phyloP scores from a whole-genome alignment of 2,329 filamentous ascomycete genomes.

The Camillea tinctor region DNA sequence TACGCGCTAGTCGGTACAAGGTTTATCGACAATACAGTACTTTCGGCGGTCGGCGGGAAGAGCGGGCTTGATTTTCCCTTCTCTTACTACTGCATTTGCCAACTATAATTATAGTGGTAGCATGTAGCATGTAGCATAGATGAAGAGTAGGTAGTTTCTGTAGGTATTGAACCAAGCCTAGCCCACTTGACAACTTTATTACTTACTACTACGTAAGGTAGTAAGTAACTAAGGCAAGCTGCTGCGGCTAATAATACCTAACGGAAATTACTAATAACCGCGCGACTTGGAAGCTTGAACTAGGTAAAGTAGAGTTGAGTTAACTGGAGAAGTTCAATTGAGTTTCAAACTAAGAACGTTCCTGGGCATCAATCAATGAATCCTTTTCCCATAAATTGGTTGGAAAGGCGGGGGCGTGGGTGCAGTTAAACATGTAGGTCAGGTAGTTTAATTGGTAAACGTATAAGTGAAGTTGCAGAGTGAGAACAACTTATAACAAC shows the following conservation, averaged over 20 bases:
- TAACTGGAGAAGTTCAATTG: constrained; percentile 1
- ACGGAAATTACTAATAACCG: constrained; percentile 8
- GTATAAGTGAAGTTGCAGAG: too few relatives aligned
- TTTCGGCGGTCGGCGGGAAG: not conserved
- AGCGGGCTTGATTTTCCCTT: not conserved
- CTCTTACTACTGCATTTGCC: too few relatives aligned
- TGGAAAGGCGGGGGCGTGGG: constrained; percentile 1
- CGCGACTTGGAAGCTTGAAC: not conserved
- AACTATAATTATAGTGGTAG: too few relatives aligned
- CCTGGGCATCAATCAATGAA: not conserved
- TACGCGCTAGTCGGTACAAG: not conserved
- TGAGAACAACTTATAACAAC: too few relatives aligned
- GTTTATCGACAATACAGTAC: not conserved
- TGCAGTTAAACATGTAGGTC: too few relatives aligned
- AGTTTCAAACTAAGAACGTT: not conserved
- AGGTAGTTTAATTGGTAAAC: too few relatives aligned
- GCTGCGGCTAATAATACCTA: constrained; percentile 14
- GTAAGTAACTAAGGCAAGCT: constrained; percentile 2
- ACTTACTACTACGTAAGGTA: not conserved
- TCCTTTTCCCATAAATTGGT: not conserved
- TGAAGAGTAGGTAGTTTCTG: too few relatives aligned
- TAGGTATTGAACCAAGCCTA: too few relatives aligned
- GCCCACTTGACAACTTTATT: not conserved
- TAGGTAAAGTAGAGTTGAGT: constrained; percentile 4
- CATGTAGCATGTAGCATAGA: too few relatives aligned